Evolutionary conservation across 345 rosid species (phyloP).

Genomic region (Chamaenerion angustifolium): DNA sequence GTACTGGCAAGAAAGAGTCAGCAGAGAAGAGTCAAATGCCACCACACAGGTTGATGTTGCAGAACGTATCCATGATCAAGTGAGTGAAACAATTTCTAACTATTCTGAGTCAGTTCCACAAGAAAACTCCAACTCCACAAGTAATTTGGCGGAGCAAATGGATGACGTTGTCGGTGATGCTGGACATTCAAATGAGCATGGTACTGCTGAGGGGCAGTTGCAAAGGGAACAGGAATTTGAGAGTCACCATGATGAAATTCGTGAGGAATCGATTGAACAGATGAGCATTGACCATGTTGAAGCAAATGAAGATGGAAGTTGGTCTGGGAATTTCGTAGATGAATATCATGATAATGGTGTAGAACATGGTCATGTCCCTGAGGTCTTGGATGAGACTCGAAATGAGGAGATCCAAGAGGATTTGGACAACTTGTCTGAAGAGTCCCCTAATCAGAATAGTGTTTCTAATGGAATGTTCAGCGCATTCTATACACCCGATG

Average conservation of each 20-base stretch:
- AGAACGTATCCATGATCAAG: constrained; percentile 7
- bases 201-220: constrained; percentile 21
- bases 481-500: constrained; percentile 42
- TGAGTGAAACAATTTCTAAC: constrained; percentile 9
- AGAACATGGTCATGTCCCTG: constrained; percentile 24
- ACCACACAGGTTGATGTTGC: constrained; percentile 3
- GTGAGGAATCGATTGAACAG: constrained; percentile 27
- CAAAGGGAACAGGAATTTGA: constrained; percentile 25
- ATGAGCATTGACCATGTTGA: constrained; percentile 26
- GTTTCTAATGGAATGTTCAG: constrained; percentile 29
- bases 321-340: constrained; percentile 20
- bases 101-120: constrained; percentile 15
- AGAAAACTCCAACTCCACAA: constrained; percentile 16
- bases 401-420: constrained; percentile 37
- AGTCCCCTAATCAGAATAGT: constrained; percentile 33
- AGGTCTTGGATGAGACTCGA: constrained; percentile 24
- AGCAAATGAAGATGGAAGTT: constrained; percentile 15
- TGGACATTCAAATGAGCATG: constrained; percentile 17
- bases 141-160: constrained; percentile 9
- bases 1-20: constrained; percentile 14
- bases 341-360: constrained; percentile 25
- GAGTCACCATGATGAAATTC: constrained; percentile 24
- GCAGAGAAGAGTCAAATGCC: constrained; percentile 7
- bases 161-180: constrained; percentile 18
- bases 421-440: constrained; percentile 43